These are phyloP conservation scores for Phialophora chinensis DNA, from an alignment of 2,329 filamentous ascomycete genomes.

Conservation along the genomic window DNA sequence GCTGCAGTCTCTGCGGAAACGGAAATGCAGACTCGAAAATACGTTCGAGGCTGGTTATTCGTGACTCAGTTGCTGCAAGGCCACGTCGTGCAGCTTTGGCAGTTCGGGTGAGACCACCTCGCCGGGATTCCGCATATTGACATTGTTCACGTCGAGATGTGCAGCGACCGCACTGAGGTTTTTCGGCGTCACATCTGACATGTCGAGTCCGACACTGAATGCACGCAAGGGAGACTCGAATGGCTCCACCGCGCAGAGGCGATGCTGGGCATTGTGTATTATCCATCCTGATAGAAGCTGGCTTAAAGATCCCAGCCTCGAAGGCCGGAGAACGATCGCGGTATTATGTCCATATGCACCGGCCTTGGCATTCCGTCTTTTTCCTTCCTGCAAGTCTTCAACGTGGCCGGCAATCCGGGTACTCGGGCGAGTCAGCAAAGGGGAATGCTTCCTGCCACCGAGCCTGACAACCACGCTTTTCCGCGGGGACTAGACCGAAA, in stretches of 20 bases:
- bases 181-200: conserved; percentile 56
- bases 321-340: background rate
- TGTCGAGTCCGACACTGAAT: conserved; percentile 48
- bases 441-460: no score
- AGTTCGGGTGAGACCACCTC: conserved; percentile 44
- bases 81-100: conserved; percentile 37
- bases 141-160: conserved; percentile 52
- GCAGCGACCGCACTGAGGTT: conserved; percentile 53
- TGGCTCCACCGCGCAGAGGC: background rate
- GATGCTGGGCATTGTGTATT: background rate
- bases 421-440: background rate
- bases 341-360: background rate
- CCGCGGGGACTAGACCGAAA: background rate
- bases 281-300: conserved; percentile 1
- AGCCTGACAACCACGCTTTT: background rate
- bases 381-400: background rate
- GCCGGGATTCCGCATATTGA: conserved; percentile 56
- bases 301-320: background rate
- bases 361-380: background rate
- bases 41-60: conserved; percentile 9
- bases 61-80: conserved; percentile 31
- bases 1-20: background rate
- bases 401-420: conserved; percentile 3
- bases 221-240: conserved; percentile 36
- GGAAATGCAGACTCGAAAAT: conserved; percentile 8